Conservation (phyloP, 164 flowering plant species). For the Piper longum region DNA sequence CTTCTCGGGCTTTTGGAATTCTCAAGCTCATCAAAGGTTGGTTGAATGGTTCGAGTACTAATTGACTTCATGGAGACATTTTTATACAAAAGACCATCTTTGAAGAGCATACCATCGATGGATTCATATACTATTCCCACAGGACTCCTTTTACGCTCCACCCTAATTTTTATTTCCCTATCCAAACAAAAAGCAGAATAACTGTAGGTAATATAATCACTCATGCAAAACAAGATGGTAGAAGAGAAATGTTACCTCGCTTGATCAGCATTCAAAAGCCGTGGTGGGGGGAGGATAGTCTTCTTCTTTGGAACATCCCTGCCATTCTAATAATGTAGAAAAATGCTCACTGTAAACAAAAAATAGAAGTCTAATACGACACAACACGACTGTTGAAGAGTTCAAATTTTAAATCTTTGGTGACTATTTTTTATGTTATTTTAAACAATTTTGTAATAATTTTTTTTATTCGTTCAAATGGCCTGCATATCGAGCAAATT, state of each 20-base stretch:
- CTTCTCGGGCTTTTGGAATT: constrained; percentile 68
- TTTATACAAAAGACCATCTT: constrained; percentile 75
- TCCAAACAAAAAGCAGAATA: constrained; percentile 4
- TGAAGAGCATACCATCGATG: constrained; percentile 63
- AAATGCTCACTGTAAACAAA: not conserved
- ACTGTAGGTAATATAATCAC: not conserved
- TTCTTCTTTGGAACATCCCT: constrained; percentile 79
- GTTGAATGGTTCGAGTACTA: constrained; percentile 56
- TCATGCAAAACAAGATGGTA: not conserved
- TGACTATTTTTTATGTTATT: too few species aligned
- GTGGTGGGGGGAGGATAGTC: constrained; percentile 82
- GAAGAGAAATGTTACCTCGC: constrained; percentile 44
- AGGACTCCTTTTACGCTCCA: constrained; percentile 53
- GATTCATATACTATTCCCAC: constrained; percentile 58
- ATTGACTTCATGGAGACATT: constrained; percentile 73
- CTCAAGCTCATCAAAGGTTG: constrained; percentile 90
- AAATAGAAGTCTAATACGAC: not conserved
- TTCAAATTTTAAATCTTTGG: too few species aligned
- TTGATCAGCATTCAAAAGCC: constrained; percentile 75
- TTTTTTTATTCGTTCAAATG: too few species aligned
- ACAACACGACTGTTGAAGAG: not conserved
- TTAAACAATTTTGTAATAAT: too few species aligned
- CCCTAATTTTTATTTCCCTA: constrained; percentile 77
- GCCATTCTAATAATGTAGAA: constrained; percentile 53
- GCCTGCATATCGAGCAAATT: too few species aligned